Evolutionary conservation across 108 stramenopile species (phyloP).

Genomic region (Schizochytrium sp.): DNA sequence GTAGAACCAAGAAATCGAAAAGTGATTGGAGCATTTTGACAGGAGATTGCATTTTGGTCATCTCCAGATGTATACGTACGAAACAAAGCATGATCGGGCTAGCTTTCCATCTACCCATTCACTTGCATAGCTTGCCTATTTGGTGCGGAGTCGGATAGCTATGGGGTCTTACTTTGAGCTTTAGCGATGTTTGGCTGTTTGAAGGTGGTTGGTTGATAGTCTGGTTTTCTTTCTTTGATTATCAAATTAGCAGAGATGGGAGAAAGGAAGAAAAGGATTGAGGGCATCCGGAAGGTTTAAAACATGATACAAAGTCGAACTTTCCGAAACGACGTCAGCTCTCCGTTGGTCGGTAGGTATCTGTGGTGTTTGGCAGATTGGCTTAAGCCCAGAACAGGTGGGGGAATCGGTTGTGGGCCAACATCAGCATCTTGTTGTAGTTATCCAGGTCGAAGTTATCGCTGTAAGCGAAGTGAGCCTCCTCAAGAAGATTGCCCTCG

Average conservation of each 20-base stretch:
- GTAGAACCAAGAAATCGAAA: neutral
- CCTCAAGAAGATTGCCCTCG: neutral
- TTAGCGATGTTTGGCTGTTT: no score
- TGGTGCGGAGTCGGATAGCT: no score
- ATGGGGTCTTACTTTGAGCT: no score
- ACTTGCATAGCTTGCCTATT: no score
- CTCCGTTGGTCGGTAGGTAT: neutral
- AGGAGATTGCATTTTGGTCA: no score
- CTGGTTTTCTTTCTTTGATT: no score
- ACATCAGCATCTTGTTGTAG: slow-evolving; percentile 28
- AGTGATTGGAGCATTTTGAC: neutral
- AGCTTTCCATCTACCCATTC: no score
- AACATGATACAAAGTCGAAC: neutral
- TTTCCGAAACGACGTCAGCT: neutral
- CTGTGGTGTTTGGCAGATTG: neutral
- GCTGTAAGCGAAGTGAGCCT: slow-evolving; percentile 45
- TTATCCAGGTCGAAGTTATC: slow-evolving; percentile 54
- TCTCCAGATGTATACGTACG: no score
- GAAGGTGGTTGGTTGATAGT: no score
- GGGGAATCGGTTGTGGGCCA: slow-evolving; percentile 3
- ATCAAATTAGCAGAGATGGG: no score
- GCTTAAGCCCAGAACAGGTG: slow-evolving; percentile 50
- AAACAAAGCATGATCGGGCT: no score
- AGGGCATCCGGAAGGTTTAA: neutral
- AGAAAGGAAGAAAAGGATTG: no score